phyloP scores from a whole-genome alignment of 371 early-diverging fungal genomes.

The Saksenaea oblongispora region DNA sequence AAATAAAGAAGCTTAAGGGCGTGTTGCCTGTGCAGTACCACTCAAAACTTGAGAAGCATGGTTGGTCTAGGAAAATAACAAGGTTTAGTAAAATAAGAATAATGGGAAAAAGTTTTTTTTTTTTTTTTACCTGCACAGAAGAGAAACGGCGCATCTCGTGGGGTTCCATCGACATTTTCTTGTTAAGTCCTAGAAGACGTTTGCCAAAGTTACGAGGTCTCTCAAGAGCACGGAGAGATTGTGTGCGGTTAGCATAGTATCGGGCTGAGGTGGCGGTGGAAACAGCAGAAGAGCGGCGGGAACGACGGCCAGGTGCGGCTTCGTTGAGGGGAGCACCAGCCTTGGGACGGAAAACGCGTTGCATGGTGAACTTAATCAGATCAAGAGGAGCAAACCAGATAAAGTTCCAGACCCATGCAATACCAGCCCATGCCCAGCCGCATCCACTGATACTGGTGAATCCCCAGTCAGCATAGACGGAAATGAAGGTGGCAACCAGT shows the following conservation, averaged over 20 bases:
- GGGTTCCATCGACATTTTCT: slow-evolving; percentile 32
- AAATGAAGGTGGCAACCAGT: slow-evolving; percentile 53
- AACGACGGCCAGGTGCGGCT: slow-evolving; percentile 12
- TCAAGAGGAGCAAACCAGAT: slow-evolving; percentile 67
- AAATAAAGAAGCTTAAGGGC: neutral
- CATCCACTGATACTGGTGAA: slow-evolving; percentile 56
- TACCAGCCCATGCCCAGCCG: slow-evolving; percentile 57
- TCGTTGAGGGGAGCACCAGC: slow-evolving; percentile 34
- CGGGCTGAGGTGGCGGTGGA: slow-evolving; percentile 42
- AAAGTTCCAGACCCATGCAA: slow-evolving; percentile 57
- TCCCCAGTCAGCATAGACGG: slow-evolving; percentile 61
- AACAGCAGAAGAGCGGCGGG: slow-evolving; percentile 32
- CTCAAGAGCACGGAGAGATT: slow-evolving; percentile 38
- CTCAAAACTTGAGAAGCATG: slow-evolving; percentile 47
- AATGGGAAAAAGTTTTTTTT: neutral
- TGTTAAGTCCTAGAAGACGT: slow-evolving; percentile 28
- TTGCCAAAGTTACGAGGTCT: slow-evolving; percentile 43
- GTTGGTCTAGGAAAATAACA: slow-evolving; percentile 24
- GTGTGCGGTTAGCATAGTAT: slow-evolving; percentile 49
- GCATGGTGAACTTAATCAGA: slow-evolving; percentile 65
- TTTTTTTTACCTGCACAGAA: slow-evolving; percentile 31
- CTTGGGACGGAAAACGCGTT: slow-evolving; percentile 35
- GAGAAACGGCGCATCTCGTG: slow-evolving; percentile 29
- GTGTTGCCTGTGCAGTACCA: slow-evolving; percentile 5
- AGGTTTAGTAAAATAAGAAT: neutral